Evolutionary conservation across 208 protist genomes (phyloP).

Genomic region (Crithidia fasciculata): DNA sequence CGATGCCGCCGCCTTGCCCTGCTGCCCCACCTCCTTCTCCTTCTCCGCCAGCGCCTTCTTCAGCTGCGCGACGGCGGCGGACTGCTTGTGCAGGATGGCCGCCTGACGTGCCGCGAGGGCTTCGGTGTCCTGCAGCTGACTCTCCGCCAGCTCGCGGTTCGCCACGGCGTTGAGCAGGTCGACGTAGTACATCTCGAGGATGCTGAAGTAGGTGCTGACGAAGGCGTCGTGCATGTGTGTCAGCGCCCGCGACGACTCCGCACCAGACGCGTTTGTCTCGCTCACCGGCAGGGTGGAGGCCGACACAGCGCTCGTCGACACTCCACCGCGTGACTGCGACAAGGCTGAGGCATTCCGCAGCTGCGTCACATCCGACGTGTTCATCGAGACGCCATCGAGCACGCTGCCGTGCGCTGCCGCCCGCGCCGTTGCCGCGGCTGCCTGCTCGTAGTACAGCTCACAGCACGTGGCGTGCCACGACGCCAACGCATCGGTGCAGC

Average conservation of each 20-base stretch:
- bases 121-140: constrained; percentile 42
- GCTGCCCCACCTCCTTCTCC: constrained; percentile 9
- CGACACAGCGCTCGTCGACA: constrained; percentile 10
- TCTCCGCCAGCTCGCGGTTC: constrained; percentile 44
- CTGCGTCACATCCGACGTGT: background rate
- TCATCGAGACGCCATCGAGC: background rate
- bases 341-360: background rate
- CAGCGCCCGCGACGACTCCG: background rate
- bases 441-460: constrained; percentile 31
- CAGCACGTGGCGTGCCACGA: constrained; percentile 45
- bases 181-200: constrained; percentile 69
- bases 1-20: background rate
- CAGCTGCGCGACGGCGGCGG: constrained; percentile 21
- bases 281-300: constrained; percentile 15
- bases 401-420: background rate
- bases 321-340: background rate
- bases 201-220: constrained; percentile 43
- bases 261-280: background rate
- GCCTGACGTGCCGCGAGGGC: constrained; percentile 41
- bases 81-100: constrained; percentile 38
- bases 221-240: constrained; percentile 26
- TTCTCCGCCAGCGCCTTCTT: constrained; percentile 26
- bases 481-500: constrained; percentile 16
- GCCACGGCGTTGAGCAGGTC: constrained; percentile 60
- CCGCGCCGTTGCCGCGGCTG: constrained; percentile 1